A percentile compares a stretch with the other conserved stretches of the same genome.
Evolutionary conservation across 169 alveolate species (phyloP).

Genomic region (Eimeria praecox): DNA sequence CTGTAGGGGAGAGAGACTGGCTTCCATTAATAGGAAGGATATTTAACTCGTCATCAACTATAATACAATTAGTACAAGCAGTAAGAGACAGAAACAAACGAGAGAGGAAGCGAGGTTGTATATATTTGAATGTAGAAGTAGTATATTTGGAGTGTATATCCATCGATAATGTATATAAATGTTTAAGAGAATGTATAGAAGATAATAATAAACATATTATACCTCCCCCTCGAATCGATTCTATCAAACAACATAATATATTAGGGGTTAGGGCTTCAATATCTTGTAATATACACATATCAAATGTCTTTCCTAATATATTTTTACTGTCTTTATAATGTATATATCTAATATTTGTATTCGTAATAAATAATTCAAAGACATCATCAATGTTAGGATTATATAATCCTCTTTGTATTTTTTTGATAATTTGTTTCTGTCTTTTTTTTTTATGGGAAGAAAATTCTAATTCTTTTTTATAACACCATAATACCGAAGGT

Average conservation of each 20-base stretch:
- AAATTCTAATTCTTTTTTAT: slow-evolving; percentile 98
- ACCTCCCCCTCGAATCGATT: slow-evolving; percentile 99
- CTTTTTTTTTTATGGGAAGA: slow-evolving; percentile 98
- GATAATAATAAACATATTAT: slow-evolving; percentile 90
- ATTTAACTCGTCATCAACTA: slow-evolving; percentile 99
- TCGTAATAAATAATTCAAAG: slow-evolving; percentile 96
- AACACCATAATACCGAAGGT: slow-evolving; percentile 99
- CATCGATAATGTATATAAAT: slow-evolving; percentile 95
- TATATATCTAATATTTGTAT: slow-evolving; percentile 98
- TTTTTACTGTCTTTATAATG: slow-evolving; percentile 98
- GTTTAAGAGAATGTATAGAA: slow-evolving; percentile 90
- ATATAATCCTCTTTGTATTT: slow-evolving; percentile 95
- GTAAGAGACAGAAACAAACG: slow-evolving; percentile 94
- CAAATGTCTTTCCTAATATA: slow-evolving; percentile 97
- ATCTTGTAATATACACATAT: slow-evolving; percentile 98
- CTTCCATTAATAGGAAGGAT: slow-evolving; percentile 94
- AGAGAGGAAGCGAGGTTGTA: slow-evolving; percentile 97
- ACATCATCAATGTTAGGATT: slow-evolving; percentile 98
- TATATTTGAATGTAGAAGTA: slow-evolving; percentile 68
- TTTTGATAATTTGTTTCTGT: slow-evolving; percentile 95
- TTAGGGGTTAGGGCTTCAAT: slow-evolving; percentile 99
- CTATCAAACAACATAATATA: slow-evolving; percentile 99
- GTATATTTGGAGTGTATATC: slow-evolving; percentile 94
- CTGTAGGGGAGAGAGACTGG: neutral
- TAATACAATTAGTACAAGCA: slow-evolving; percentile 88